Conservation (phyloP, 148 eudicot genomes). For the Rhododendron mucronatum region DNA sequence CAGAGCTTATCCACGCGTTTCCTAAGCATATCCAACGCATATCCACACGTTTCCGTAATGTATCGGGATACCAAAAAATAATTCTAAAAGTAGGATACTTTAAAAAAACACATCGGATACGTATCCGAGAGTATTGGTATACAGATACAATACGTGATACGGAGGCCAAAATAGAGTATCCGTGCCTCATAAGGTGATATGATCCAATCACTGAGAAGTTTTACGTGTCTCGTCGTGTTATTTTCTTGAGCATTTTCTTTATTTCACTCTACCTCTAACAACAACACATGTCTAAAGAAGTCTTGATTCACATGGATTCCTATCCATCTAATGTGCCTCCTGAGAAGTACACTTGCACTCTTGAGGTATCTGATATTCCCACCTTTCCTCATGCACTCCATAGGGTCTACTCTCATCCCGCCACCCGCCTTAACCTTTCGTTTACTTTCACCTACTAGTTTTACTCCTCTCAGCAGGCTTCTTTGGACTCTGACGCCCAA, state of each 20-base stretch:
- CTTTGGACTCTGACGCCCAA: not conserved
- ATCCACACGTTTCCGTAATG: too few species aligned
- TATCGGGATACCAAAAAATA: too few species aligned
- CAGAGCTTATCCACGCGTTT: too few species aligned
- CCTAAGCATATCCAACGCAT: too few species aligned
- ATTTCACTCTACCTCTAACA: not conserved
- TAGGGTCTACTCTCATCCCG: not conserved
- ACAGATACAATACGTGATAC: too few species aligned
- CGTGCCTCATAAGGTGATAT: not conserved
- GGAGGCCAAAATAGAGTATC: too few species aligned
- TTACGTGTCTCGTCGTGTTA: not conserved
- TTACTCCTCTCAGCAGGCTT: not conserved
- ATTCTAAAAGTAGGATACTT: too few species aligned
- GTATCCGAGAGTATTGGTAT: too few species aligned
- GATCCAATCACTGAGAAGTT: not conserved
- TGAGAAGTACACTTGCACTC: not conserved
- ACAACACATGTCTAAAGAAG: not conserved
- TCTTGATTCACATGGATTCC: not conserved
- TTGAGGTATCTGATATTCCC: not conserved
- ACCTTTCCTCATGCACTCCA: not conserved
- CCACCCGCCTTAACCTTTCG: not conserved
- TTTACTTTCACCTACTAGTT: not conserved
- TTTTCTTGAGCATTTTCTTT: not conserved
- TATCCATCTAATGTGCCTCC: not conserved
- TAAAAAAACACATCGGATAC: too few species aligned